phyloP scores from a whole-genome alignment of 306 rosid species.

The Potentilla sterilis region DNA sequence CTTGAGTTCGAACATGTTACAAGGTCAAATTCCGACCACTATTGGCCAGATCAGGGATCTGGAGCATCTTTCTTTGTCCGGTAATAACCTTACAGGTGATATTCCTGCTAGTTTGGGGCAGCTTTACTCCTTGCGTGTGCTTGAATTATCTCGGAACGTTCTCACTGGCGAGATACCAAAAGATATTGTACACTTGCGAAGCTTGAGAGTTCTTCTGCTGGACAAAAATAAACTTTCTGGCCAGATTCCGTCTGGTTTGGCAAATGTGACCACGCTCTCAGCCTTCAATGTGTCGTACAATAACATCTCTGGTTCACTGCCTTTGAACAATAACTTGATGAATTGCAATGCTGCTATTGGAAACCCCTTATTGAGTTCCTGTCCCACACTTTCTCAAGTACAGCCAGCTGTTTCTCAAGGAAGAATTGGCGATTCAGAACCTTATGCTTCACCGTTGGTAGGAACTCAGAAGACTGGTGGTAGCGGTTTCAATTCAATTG shows the following conservation, averaged over 20 bases:
- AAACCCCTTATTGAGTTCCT: slow-evolving; percentile 58
- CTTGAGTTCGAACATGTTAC: slow-evolving; percentile 65
- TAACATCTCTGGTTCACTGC: slow-evolving; percentile 81
- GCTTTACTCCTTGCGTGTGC: slow-evolving; percentile 54
- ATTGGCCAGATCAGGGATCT: slow-evolving; percentile 57
- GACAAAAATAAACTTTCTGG: slow-evolving; percentile 76
- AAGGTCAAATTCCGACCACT: slow-evolving; percentile 54
- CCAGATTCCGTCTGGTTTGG: slow-evolving; percentile 78
- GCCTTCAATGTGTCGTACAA: slow-evolving; percentile 85
- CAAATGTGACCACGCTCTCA: slow-evolving; percentile 59
- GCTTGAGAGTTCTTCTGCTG: slow-evolving; percentile 64
- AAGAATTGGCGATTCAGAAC: slow-evolving; percentile 26
- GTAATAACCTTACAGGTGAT: slow-evolving; percentile 56
- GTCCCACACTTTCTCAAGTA: slow-evolving; percentile 42
- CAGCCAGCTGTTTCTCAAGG: slow-evolving; percentile 57
- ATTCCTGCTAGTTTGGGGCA: slow-evolving; percentile 68
- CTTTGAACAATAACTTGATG: slow-evolving; percentile 51
- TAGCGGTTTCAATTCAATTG: slow-evolving; percentile 64
- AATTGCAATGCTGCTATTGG: slow-evolving; percentile 82
- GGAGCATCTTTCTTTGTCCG: slow-evolving; percentile 63
- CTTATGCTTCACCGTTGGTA: slow-evolving; percentile 40
- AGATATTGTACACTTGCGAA: slow-evolving; percentile 54
- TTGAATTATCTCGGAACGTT: slow-evolving; percentile 74
- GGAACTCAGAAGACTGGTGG: slow-evolving; percentile 26
- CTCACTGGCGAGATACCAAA: slow-evolving; percentile 80